Evolutionary conservation across 2,329 filamentous ascomycete species (phyloP).

Genomic region (Fusarium tjaetaba): DNA sequence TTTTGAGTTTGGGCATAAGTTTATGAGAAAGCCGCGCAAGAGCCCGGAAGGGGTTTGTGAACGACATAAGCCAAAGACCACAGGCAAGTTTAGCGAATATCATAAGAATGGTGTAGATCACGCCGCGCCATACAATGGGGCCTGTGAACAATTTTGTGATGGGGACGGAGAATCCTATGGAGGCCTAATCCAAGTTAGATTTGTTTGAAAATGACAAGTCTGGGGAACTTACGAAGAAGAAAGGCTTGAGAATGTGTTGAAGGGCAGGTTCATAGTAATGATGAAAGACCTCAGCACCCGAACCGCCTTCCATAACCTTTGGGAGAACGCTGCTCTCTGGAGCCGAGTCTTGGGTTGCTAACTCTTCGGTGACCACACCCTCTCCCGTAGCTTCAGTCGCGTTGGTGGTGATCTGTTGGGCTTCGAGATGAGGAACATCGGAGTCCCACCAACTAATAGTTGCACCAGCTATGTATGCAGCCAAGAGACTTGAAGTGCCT

Average conservation of each 20-base stretch:
- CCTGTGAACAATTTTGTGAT: conserved; percentile 74
- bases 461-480: conserved; percentile 70
- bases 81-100: conserved; percentile 67
- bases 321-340: neutral
- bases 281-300: conserved; percentile 22
- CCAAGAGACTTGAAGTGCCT: conserved; percentile 70
- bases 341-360: neutral
- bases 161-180: conserved; percentile 81
- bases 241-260: conserved; percentile 68
- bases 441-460: conserved; percentile 68
- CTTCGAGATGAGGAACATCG: conserved; percentile 42
- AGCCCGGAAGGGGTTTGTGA: conserved; percentile 12
- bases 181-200: conserved; percentile 50
- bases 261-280: conserved; percentile 51
- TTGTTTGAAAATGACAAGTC: rapidly evolving
- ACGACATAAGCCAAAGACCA: conserved; percentile 65
- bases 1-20: neutral
- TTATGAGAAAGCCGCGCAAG: neutral
- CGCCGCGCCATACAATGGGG: conserved; percentile 73
- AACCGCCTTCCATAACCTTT: neutral
- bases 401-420: neutral
- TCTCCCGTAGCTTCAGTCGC: neutral
- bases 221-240: conserved; percentile 71
- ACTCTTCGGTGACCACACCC: neutral
- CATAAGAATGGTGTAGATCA: conserved; percentile 80